phyloP scores from a whole-genome alignment of 805 yeast genomes.

The Candida verbasci region DNA sequence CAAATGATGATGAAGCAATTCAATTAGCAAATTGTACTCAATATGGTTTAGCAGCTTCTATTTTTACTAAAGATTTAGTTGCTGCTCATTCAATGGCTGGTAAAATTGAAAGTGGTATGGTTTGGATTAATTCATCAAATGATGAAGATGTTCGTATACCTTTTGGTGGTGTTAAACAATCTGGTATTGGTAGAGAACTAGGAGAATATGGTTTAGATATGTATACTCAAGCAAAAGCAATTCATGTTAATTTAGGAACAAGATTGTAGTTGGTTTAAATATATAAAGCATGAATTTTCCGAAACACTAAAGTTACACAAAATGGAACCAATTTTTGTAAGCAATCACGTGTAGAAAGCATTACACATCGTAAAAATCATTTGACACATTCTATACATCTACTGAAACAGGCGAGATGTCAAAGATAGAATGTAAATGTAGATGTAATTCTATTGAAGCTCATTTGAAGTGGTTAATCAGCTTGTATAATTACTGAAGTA shows the following conservation, averaged over 20 bases:
- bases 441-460: no score
- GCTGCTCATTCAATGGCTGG: slow-evolving; percentile 62
- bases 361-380: no score
- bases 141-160: slow-evolving; percentile 47
- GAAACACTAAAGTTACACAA: background rate
- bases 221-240: slow-evolving; percentile 73
- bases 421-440: no score
- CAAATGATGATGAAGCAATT: slow-evolving; percentile 63
- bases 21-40: slow-evolving; percentile 64
- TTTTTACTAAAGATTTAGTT: slow-evolving; percentile 65
- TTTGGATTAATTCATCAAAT: slow-evolving; percentile 45
- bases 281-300: background rate
- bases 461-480: no score
- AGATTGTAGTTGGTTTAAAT: slow-evolving; percentile 21
- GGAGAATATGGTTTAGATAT: slow-evolving; percentile 68
- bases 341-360: no score
- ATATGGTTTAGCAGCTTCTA: slow-evolving; percentile 81
- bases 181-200: slow-evolving; percentile 79
- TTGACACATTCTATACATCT: background rate
- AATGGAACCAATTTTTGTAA: no score
- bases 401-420: background rate
- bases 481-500: no score
- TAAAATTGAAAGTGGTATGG: slow-evolving; percentile 42
- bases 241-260: slow-evolving; percentile 64
- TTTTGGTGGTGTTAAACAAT: slow-evolving; percentile 76